Conservation (phyloP, 176 grass and related monocot species). For the Rhipidocladum racemiflorum region DNA sequence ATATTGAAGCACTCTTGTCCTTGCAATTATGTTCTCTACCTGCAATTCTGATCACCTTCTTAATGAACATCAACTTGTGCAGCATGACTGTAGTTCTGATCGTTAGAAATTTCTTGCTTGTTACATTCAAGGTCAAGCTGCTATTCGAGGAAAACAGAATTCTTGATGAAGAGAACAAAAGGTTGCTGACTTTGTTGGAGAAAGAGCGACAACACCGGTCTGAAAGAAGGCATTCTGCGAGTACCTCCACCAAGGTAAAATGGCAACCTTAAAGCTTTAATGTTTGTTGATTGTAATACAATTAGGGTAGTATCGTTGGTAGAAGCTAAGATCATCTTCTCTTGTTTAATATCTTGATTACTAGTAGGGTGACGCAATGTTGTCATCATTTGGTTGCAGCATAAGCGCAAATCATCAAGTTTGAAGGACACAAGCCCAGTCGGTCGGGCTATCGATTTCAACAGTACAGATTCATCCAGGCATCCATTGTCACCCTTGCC, state of each 20-base stretch:
- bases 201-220: conserved; percentile 56
- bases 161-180: conserved; percentile 76
- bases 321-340: not conserved
- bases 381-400: conserved; percentile 34
- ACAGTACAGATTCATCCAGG: conserved; percentile 47
- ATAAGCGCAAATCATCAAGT: conserved; percentile 75
- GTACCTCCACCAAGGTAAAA: conserved; percentile 69
- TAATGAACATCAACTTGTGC: not conserved
- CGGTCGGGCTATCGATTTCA: conserved; percentile 54
- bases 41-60: not conserved
- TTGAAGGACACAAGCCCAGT: conserved; percentile 43
- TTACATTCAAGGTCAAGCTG: conserved; percentile 49
- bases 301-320: not conserved
- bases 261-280: not conserved
- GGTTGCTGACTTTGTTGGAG: conserved; percentile 48
- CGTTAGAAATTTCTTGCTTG: not conserved
- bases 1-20: not conserved
- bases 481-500: conserved; percentile 60
- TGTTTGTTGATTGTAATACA: not conserved
- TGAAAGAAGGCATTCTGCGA: conserved; percentile 56
- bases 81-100: not conserved
- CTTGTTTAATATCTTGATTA: not conserved
- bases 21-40: not conserved
- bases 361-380: not conserved
- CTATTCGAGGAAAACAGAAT: conserved; percentile 74